A percentile compares a stretch with the other conserved stretches of the same genome.
phyloP scores from a whole-genome alignment of 306 rosid genomes.

The Prunus dulcis region DNA sequence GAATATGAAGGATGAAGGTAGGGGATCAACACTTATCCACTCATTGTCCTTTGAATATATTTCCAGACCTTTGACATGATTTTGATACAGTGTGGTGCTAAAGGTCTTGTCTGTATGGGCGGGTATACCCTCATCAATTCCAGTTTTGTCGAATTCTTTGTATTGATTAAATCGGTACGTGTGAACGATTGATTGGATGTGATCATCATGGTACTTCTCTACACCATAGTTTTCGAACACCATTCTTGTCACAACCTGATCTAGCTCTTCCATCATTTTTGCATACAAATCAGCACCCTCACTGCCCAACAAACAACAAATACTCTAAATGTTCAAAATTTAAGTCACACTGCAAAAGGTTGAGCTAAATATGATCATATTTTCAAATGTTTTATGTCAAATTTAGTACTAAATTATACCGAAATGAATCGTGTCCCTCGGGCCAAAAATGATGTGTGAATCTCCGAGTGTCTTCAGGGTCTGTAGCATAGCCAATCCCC shows the following conservation, averaged over 20 bases:
- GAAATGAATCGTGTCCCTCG: conserved; percentile 19
- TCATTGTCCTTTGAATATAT: not conserved
- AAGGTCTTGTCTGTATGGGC: conserved; percentile 1
- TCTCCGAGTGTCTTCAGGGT: not conserved
- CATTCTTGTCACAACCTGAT: conserved; percentile 12
- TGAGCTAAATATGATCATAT: too few relatives aligned
- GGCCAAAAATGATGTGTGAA: conserved; percentile 36
- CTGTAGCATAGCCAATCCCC: conserved; percentile 10
- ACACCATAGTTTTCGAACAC: not conserved
- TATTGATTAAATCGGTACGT: not conserved
- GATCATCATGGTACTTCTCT: not conserved
- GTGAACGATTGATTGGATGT: not conserved
- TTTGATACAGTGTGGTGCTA: not conserved
- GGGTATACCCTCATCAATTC: not conserved
- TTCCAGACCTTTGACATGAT: not conserved
- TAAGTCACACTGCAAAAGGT: too few relatives aligned
- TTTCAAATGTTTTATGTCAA: too few relatives aligned
- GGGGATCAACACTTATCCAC: not conserved
- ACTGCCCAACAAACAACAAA: not conserved
- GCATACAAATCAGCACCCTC: not conserved
- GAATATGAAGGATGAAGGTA: not conserved
- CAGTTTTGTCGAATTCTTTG: not conserved
- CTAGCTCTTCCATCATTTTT: not conserved
- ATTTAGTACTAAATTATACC: conserved; percentile 13
- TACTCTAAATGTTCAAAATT: too few relatives aligned